Percentiles rank a stretch among this genome's conserved stretches.
These are phyloP conservation scores for Chaetomidium leptoderma DNA, from an alignment of 495 filamentous ascomycete species.

Conservation along the genomic window DNA sequence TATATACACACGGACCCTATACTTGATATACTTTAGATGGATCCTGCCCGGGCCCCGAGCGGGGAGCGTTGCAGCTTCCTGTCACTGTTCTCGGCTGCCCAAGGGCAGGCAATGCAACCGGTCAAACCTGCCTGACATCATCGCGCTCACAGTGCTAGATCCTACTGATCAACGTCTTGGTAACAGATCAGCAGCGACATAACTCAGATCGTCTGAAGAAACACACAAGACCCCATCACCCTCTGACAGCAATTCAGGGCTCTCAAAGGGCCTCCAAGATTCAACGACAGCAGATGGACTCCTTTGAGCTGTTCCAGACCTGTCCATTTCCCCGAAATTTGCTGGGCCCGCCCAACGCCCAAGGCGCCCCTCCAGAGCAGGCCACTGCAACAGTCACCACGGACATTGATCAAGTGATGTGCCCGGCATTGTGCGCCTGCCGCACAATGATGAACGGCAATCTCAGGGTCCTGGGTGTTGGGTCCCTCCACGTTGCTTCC, in stretches of 20 bases:
- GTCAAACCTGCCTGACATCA: constrained; percentile 7
- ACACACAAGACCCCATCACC: no score
- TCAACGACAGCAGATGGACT: not conserved
- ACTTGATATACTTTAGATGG: not conserved
- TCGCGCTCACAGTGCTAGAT: not conserved
- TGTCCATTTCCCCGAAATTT: not conserved
- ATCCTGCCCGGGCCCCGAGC: not conserved
- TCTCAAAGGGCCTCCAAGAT: not conserved
- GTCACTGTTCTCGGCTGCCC: not conserved
- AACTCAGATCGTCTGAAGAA: no score
- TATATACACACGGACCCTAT: not conserved
- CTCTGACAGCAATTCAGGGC: not conserved
- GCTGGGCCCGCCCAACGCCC: not conserved
- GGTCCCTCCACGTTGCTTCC: no score
- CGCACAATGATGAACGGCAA: constrained; percentile 15
- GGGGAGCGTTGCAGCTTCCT: not conserved
- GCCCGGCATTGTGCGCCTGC: not conserved
- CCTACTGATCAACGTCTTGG: not conserved
- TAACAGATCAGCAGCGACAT: not conserved
- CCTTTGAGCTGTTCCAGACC: not conserved
- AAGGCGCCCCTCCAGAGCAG: not conserved
- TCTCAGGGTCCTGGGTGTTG: not conserved
- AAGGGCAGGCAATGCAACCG: no score
- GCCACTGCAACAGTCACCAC: not conserved
- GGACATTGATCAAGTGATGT: constrained; percentile 17